Percentiles rank a stretch among this genome's conserved stretches.
These are phyloP conservation scores for Phyllachora maydis DNA, from an alignment of 2,329 filamentous ascomycete genomes.

Conservation along the genomic window DNA sequence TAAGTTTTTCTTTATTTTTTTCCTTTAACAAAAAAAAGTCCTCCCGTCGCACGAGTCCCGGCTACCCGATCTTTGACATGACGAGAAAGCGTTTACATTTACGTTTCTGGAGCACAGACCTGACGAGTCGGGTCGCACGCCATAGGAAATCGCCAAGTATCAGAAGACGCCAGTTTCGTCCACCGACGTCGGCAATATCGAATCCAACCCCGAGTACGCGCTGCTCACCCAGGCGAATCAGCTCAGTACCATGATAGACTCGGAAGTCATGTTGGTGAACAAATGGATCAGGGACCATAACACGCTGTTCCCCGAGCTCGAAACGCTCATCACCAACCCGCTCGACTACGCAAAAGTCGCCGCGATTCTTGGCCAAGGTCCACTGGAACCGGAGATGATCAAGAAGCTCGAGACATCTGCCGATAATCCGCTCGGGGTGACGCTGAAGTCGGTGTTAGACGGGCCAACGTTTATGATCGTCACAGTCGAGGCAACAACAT, in stretches of 20 bases:
- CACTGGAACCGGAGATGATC: slow-evolving; percentile 64
- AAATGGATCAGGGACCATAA: slow-evolving; percentile 96
- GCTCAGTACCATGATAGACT: slow-evolving; percentile 79
- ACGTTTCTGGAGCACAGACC: slow-evolving; percentile 34
- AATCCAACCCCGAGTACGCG: slow-evolving; percentile 83
- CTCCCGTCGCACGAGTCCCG: slow-evolving; percentile 3
- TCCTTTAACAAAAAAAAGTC: no score
- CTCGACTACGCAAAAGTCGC: slow-evolving; percentile 93
- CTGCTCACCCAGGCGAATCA: slow-evolving; percentile 76
- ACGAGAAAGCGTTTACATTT: slow-evolving; percentile 39
- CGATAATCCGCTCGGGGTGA: slow-evolving; percentile 56
- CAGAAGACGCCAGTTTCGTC: slow-evolving; percentile 46
- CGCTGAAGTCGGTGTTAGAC: slow-evolving; percentile 65
- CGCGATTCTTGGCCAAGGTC: slow-evolving; percentile 78
- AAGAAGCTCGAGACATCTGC: slow-evolving; percentile 56
- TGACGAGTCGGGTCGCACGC: slow-evolving; percentile 35
- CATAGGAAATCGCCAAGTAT: slow-evolving; percentile 64
- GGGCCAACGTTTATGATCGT: slow-evolving; percentile 89
- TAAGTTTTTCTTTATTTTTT: no score
- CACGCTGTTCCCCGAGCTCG: slow-evolving; percentile 83
- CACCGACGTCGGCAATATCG: slow-evolving; percentile 62
- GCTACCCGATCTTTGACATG: slow-evolving; percentile 3
- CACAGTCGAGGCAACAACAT: slow-evolving; percentile 81
- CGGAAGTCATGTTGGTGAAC: slow-evolving; percentile 81
- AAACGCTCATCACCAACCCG: slow-evolving; percentile 74